Evolutionary conservation across 371 early-diverging fungal genomes (phyloP).

Genomic region (Syncephalastrum sp.): DNA sequence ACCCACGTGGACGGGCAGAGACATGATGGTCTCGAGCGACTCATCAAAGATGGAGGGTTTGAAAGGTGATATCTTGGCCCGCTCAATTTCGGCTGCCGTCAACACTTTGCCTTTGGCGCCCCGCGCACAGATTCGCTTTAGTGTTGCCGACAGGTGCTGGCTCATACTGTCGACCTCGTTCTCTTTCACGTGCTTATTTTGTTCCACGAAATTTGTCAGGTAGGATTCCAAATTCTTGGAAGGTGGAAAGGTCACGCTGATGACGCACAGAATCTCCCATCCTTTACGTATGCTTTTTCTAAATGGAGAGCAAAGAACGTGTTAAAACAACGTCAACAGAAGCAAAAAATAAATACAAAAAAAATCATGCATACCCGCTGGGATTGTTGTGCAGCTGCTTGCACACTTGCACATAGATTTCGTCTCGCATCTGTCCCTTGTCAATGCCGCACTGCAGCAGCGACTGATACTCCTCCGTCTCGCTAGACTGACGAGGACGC

Average conservation of each 20-base stretch:
- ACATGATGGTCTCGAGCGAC: conserved; percentile 82
- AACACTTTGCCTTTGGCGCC: conserved; percentile 84
- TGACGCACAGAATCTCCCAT: conserved; percentile 84
- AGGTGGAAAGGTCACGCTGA: conserved; percentile 86
- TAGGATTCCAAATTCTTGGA: conserved; percentile 88
- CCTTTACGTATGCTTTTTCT: conserved; percentile 76
- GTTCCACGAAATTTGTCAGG: conserved; percentile 74
- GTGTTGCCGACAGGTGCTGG: conserved; percentile 59
- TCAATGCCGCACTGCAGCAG: conserved; percentile 78
- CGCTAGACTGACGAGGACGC: conserved; percentile 26
- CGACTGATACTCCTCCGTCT: conserved; percentile 67
- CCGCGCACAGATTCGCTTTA: conserved; percentile 69
- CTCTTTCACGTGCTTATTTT: conserved; percentile 52
- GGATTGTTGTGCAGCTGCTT: conserved; percentile 89
- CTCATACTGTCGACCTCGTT: conserved; percentile 60
- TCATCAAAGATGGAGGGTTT: conserved; percentile 92
- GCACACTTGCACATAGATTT: conserved; percentile 92
- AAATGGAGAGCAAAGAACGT: not conserved
- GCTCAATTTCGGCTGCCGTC: conserved; percentile 75
- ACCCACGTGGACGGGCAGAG: conserved; percentile 38
- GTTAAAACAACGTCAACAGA: not conserved
- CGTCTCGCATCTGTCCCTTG: conserved; percentile 82
- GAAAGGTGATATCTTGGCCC: conserved; percentile 83
- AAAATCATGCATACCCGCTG: conserved; percentile 42
- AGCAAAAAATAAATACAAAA: not conserved